Evolutionary conservation across 768 basidiomycete genomes (phyloP), one percentile per base, ranked within the genome.

Genomic region (Xanthoconium stramineum): DNA sequence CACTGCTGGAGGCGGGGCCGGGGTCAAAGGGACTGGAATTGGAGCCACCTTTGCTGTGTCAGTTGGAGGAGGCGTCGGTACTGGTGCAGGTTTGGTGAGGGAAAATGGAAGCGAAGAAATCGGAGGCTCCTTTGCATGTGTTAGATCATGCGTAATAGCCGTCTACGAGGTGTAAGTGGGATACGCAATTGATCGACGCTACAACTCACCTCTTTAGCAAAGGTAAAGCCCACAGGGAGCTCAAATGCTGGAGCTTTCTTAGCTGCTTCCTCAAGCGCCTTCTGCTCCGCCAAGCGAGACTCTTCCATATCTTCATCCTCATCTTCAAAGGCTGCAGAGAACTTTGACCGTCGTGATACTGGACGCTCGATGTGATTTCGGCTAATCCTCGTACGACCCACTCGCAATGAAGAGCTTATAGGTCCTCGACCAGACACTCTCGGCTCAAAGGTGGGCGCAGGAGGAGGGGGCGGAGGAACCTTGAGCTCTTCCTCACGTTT

Each of bases 341-440:
- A 91, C 60, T 80, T 82, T 33, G 78, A 76, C 57, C 74, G 80
- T 17, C 74, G 70, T 46, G 76, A 69, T 17, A 71, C 65, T 14
- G 86, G 84, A 13, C 85, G 81, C n/a, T 76, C 75, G 39, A 87
- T 76, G 62, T 88, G 86, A 57, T 78, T 81, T 39, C 86, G 80
- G 13, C 77, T 73, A 5, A 65, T 75, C 69, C 81, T 83, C 20
- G 75, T 75, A 40, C 86, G 81, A 17, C 88, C 86, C 28, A 89
- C 85, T 50, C 88, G 82, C 51, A 88, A 73, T 17, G 84, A 85
- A 29, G 86, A 86, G 32, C 36, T 53, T 20, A 56, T 39, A 24
- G 61, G 65, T n/a, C 60, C 65, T 58, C 55, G 65, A 47, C 52
- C 61, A 35, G 56, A 37, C 15, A 42, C 43, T 53, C 57, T 60